Evolutionary conservation across 148 eudicot genomes (phyloP), one percentile per base, ranked within the genome.

Genomic region (Amaranthus hypochondriacus): DNA sequence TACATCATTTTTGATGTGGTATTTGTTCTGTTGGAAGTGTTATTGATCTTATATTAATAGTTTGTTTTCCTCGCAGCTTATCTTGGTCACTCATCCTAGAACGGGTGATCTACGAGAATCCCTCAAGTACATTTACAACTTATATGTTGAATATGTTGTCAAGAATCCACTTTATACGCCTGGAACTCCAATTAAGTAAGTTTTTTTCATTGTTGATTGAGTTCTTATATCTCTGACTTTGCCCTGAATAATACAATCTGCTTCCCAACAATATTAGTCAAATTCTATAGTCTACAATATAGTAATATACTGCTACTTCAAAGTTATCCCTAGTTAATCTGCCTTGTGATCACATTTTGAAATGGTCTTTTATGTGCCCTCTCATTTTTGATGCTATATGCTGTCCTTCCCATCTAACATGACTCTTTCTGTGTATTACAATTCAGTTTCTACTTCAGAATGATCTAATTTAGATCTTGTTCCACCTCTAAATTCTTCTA

Each of bases 81-180:
- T 92, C 80, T 85, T 90, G 74, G 93, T 92, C 70, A 92, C 96
- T 61, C 87, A 90, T 79, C 96, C 96, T 44, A 89, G 86, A 74
- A 89, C 93, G 55, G 93, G 98, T 73, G 98, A 92, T 83, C 83
- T 90, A 59, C 87, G 96, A 69, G 98, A 92, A 50, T 84, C 96
- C 46, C 59, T 90, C 75, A 93, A 90, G 90, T 90, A 93, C 72
- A 90, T 90, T 48, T 93, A 90, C 83, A 93, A 89, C 79, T 74
- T 90, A 80, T 93, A 90, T 75, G 96, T 90, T 75, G 98, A 92
- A 73, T 87, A 92, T 83, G 96, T 92, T 73, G 98, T 92, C 79
- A 92, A 92, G 85, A 92, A 92, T 84, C 93, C 98, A 62, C 93
- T 92, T 14, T 90, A 90, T 73, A 78, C 84, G 55, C 98, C 98